These are phyloP conservation scores for Cyclocybe cylindracea DNA, from an alignment of 768 basidiomycete species.

Conservation along the genomic window DNA sequence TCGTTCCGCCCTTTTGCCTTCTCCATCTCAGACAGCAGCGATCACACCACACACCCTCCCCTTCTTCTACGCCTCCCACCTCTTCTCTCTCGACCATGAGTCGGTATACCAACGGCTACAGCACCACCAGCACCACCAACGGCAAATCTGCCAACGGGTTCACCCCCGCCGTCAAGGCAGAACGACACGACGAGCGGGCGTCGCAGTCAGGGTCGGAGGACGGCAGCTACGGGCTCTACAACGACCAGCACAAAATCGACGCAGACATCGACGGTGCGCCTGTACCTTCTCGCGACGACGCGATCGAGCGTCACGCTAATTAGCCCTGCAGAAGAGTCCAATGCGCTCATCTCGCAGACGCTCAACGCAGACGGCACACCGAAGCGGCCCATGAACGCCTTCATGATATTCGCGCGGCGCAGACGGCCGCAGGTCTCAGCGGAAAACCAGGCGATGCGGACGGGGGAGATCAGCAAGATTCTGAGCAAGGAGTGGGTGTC, in stretches of 20 bases:
- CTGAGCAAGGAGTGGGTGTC: slow-evolving; percentile 84
- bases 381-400: slow-evolving; percentile 91
- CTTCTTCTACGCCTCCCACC: slow-evolving; percentile 12
- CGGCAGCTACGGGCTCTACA: slow-evolving; percentile 40
- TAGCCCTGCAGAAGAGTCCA: slow-evolving; percentile 31
- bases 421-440: slow-evolving; percentile 82
- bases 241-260: slow-evolving; percentile 39
- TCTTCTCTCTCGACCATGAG: slow-evolving; percentile 25
- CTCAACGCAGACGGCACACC: slow-evolving; percentile 87
- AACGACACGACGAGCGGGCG: slow-evolving; percentile 44
- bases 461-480: slow-evolving; percentile 88
- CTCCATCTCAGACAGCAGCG: slow-evolving; percentile 44
- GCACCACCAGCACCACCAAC: slow-evolving; percentile 9
- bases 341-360: slow-evolving; percentile 70
- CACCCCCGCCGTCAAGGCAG: slow-evolving; percentile 21
- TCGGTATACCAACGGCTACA: slow-evolving; percentile 24
- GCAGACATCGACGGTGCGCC: slow-evolving; percentile 45
- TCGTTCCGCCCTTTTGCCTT: slow-evolving; percentile 41
- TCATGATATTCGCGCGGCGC: slow-evolving; percentile 89
- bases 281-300: neutral
- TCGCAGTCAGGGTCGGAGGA: slow-evolving; percentile 64
- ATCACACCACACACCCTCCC: slow-evolving; percentile 34
- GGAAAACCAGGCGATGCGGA: slow-evolving; percentile 88
- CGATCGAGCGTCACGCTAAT: neutral
- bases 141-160: slow-evolving; percentile 26